Conservation (phyloP, 2,329 filamentous ascomycete species). For the Amauroascus verrucosus region DNA sequence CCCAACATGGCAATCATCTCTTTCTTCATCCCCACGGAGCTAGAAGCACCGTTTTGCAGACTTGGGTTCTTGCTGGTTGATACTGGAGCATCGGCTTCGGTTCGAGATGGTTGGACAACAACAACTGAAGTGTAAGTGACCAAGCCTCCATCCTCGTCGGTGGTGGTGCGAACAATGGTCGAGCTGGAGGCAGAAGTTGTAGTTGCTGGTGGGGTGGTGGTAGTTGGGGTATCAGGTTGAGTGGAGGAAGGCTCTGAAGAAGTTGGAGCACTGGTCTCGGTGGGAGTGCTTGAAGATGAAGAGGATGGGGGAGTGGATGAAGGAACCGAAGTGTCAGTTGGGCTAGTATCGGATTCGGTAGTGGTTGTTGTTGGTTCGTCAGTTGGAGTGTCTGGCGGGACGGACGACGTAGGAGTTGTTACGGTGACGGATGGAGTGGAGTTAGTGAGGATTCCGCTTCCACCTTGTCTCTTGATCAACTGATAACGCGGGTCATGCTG, state of each 20-base stretch:
- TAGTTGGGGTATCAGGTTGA: conserved; percentile 20
- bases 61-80: conserved; percentile 24
- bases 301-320: conserved; percentile 10
- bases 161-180: conserved; percentile 34
- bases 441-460: conserved; percentile 11
- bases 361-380: neutral
- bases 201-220: conserved; percentile 15
- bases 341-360: neutral
- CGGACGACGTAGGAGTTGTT: conserved; percentile 4
- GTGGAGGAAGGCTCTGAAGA: neutral
- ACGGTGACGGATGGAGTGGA: conserved; percentile 11
- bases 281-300: conserved; percentile 13
- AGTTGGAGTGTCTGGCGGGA: conserved; percentile 5
- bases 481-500: conserved; percentile 11
- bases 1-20: conserved; percentile 34
- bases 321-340: conserved; percentile 6
- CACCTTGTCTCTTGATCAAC: conserved; percentile 13
- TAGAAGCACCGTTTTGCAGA: conserved; percentile 31
- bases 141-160: conserved; percentile 32
- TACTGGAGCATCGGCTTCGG: conserved; percentile 17
- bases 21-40: conserved; percentile 24
- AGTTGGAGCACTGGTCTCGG: neutral
- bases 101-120: conserved; percentile 32
- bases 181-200: conserved; percentile 17
- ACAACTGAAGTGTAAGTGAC: conserved; percentile 39